Evolutionary conservation across 2,329 filamentous ascomycete genomes (phyloP).

Genomic region (Herpomyces periplanetae): DNA sequence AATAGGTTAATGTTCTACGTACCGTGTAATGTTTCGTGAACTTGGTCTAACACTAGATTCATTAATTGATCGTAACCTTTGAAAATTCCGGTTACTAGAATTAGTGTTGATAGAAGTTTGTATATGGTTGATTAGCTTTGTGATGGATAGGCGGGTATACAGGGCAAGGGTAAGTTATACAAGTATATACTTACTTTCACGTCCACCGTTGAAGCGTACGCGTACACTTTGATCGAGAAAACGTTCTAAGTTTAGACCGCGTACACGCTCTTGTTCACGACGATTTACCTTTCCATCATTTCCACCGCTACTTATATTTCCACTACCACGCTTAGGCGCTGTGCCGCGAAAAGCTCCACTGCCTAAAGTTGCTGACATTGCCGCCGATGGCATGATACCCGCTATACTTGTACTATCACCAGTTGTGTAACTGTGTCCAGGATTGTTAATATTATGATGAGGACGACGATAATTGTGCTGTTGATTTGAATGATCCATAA

Average conservation of each 20-base stretch:
- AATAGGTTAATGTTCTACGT: slow-evolving; percentile 6
- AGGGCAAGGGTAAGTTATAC: neutral
- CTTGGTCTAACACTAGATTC: slow-evolving; percentile 85
- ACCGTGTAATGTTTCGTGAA: slow-evolving; percentile 65
- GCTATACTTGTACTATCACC: too few relatives aligned
- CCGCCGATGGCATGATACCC: too few relatives aligned
- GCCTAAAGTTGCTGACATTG: too few relatives aligned
- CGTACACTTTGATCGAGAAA: slow-evolving; percentile 89
- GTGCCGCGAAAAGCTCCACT: too few relatives aligned
- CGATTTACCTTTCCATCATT: too few relatives aligned
- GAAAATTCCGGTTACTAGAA: slow-evolving; percentile 40
- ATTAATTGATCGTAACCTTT: slow-evolving; percentile 93
- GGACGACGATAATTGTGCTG: too few relatives aligned
- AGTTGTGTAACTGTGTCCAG: too few relatives aligned
- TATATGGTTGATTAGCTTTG: slow-evolving; percentile 1
- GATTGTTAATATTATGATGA: too few relatives aligned
- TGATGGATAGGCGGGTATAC: slow-evolving; percentile 1
- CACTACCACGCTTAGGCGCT: too few relatives aligned
- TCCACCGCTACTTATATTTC: too few relatives aligned
- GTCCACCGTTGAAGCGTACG: slow-evolving; percentile 82
- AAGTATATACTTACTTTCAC: slow-evolving; percentile 23
- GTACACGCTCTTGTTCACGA: too few relatives aligned
- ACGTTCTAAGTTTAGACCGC: slow-evolving; percentile 62
- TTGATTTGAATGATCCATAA: too few relatives aligned
- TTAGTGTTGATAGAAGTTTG: neutral